Conservation (phyloP, 345 rosid genomes). For the Erodium maritimum region DNA sequence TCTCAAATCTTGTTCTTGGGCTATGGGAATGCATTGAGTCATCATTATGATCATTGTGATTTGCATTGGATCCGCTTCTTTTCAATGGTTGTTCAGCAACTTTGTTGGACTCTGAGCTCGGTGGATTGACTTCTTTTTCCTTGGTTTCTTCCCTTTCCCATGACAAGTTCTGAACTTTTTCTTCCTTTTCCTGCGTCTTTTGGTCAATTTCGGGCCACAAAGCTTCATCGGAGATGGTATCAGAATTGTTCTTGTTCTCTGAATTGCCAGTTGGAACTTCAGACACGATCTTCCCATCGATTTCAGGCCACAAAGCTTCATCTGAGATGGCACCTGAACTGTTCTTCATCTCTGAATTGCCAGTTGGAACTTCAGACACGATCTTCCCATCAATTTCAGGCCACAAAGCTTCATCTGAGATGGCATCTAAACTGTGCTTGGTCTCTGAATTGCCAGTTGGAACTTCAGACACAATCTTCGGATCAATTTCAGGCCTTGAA, state of each 20-base stretch:
- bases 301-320: no score
- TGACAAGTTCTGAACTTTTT: slow-evolving; percentile 7
- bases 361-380: slow-evolving; percentile 16
- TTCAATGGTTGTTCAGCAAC: slow-evolving; percentile 21
- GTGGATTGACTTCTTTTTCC: slow-evolving; percentile 32
- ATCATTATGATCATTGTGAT: slow-evolving; percentile 18
- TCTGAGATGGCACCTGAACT: no score
- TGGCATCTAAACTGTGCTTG: no score
- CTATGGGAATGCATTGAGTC: no score
- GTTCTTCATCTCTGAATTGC: no score
- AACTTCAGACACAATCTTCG: slow-evolving; percentile 11
- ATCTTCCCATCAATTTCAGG: no score
- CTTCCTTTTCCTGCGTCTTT: slow-evolving; percentile 10
- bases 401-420: no score
- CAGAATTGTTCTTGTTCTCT: no score
- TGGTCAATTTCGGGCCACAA: no score
- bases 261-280: no score
- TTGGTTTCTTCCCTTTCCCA: slow-evolving; percentile 19
- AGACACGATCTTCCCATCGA: slow-evolving; percentile 13
- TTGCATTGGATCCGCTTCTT: slow-evolving; percentile 44
- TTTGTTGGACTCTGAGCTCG: slow-evolving; percentile 30
- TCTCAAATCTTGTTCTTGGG: slow-evolving; percentile 28
- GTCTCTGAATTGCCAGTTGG: slow-evolving; percentile 16
- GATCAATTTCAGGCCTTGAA: slow-evolving; percentile 9
- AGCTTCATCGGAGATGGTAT: slow-evolving; percentile 40